Evolutionary conservation across 805 yeast genomes (phyloP).

Genomic region (Clavispora santaluciae): DNA sequence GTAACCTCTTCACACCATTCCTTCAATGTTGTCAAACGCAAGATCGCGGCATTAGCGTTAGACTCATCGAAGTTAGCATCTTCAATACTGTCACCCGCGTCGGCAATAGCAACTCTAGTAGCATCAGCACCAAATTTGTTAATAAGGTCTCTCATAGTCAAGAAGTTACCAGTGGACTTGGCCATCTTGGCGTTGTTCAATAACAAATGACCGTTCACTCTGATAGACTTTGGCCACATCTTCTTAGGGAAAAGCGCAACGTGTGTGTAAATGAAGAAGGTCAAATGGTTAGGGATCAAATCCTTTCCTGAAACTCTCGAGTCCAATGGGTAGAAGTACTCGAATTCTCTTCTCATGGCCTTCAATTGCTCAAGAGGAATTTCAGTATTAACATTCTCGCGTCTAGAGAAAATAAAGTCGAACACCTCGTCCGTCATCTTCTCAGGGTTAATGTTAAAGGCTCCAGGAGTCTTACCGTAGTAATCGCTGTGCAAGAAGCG

Average conservation of each 20-base stretch:
- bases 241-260: constrained; percentile 88
- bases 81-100: constrained; percentile 96
- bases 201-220: constrained; percentile 93
- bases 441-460: constrained; percentile 68
- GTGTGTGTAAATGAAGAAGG: constrained; percentile 90
- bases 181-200: constrained; percentile 97
- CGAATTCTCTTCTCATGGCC: constrained; percentile 86
- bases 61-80: constrained; percentile 97
- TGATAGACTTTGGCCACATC: constrained; percentile 91
- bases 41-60: constrained; percentile 94
- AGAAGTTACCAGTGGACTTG: constrained; percentile 94
- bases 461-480: constrained; percentile 74
- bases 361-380: constrained; percentile 67
- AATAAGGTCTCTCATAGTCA: constrained; percentile 81
- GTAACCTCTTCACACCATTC: constrained; percentile 91
- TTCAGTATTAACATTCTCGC: constrained; percentile 50
- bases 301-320: constrained; percentile 92
- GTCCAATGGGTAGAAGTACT: constrained; percentile 94
- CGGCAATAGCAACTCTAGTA: constrained; percentile 93
- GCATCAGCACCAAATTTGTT: constrained; percentile 97
- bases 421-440: constrained; percentile 91
- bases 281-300: constrained; percentile 93
- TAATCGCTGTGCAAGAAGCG: constrained; percentile 83
- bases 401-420: constrained; percentile 80
- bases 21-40: constrained; percentile 84